Percentiles rank a stretch among this genome's conserved stretches.
Conservation (phyloP, 1,139 yeast genomes). For the Komagataea norvegica region DNA sequence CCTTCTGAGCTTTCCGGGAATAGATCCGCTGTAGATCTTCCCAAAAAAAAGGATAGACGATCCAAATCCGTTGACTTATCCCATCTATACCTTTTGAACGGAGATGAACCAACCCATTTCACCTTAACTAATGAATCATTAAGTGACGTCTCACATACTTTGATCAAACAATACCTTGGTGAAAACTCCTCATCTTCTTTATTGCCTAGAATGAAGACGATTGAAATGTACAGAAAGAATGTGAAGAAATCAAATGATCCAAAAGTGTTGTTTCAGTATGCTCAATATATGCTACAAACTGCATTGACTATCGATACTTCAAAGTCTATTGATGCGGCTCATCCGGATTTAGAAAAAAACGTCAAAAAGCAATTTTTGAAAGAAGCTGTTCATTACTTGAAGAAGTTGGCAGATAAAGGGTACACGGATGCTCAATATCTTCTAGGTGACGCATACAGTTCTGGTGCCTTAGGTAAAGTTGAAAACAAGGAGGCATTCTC, state of each 20-base stretch:
- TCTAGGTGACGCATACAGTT: slow-evolving; percentile 80
- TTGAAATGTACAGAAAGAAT: slow-evolving; percentile 81
- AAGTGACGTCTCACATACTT: slow-evolving; percentile 35
- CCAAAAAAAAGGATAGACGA: slow-evolving; percentile 19
- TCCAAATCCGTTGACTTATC: slow-evolving; percentile 36
- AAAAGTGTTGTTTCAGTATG: slow-evolving; percentile 78
- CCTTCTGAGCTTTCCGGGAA: slow-evolving; percentile 7
- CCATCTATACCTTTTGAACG: slow-evolving; percentile 33
- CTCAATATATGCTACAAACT: slow-evolving; percentile 85
- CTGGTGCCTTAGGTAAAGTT: slow-evolving; percentile 82
- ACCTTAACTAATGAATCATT: slow-evolving; percentile 35
- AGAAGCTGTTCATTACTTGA: slow-evolving; percentile 71
- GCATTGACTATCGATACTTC: slow-evolving; percentile 55
- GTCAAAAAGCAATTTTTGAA: slow-evolving; percentile 49
- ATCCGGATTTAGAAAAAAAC: slow-evolving; percentile 19
- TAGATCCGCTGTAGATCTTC: background rate
- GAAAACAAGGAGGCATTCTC: slow-evolving; percentile 73
- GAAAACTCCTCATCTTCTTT: slow-evolving; percentile 40
- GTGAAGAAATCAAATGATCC: slow-evolving; percentile 87
- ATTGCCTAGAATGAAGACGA: slow-evolving; percentile 77
- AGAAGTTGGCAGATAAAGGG: slow-evolving; percentile 73
- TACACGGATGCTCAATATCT: slow-evolving; percentile 88
- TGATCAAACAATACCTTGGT: slow-evolving; percentile 48
- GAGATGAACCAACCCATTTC: slow-evolving; percentile 31
- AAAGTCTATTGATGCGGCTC: slow-evolving; percentile 14